phyloP scores from a whole-genome alignment of 2,329 filamentous ascomycete species.

The Fusarium nelsonii region DNA sequence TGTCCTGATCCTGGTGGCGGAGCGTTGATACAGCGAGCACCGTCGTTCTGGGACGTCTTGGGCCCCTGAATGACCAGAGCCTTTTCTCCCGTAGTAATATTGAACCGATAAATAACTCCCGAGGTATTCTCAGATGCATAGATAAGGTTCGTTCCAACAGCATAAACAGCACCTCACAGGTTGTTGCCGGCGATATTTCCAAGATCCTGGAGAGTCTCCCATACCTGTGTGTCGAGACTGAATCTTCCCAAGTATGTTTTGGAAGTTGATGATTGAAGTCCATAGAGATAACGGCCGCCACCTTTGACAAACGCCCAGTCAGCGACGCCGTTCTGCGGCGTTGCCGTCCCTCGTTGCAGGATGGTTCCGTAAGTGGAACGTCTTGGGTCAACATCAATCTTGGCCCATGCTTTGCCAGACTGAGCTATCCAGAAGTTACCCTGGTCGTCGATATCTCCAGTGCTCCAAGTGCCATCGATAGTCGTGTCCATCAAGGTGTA shows the following conservation, averaged over 20 bases:
- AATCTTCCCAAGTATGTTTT: constrained; percentile 9
- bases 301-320: constrained; percentile 9
- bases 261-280: background rate
- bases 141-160: constrained; percentile 3
- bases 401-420: constrained; percentile 8
- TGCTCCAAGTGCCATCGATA: constrained; percentile 10
- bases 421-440: constrained; percentile 16
- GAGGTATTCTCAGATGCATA: constrained; percentile 24
- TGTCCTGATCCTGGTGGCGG: constrained; percentile 9
- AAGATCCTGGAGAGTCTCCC: background rate
- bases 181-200: constrained; percentile 3
- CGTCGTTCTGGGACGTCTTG: constrained; percentile 17
- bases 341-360: background rate
- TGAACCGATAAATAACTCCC: constrained; percentile 17
- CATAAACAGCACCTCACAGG: constrained; percentile 20
- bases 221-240: constrained; percentile 4
- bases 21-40: constrained; percentile 26
- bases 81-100: constrained; percentile 4
- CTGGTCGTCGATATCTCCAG: constrained; percentile 1
- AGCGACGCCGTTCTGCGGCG: background rate
- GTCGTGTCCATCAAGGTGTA: constrained; percentile 16
- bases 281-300: constrained; percentile 7
- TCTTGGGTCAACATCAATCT: constrained; percentile 13
- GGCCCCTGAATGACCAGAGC: constrained; percentile 12
- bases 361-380: constrained; percentile 6